Evolutionary conservation across 73 alveolate species (phyloP), one percentile per base, ranked within the genome.

Genomic region (Paraurostyla sp.): DNA sequence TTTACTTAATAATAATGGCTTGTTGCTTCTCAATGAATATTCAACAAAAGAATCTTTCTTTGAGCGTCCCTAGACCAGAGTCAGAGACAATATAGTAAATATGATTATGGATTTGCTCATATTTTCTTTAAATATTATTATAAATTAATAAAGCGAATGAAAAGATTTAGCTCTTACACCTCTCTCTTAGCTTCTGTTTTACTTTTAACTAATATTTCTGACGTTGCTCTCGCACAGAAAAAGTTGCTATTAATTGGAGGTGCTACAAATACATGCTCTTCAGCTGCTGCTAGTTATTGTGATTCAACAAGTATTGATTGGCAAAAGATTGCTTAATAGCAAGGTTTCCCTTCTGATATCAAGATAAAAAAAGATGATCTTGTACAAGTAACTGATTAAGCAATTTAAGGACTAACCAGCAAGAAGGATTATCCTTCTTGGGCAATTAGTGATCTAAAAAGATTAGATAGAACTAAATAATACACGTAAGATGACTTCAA

Each of bases 181-280:
- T 4, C 6, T n/a, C 9, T 23, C n/a, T 15, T 59, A 11, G 3
- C 76, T 4, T 3, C 32, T 18, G 49, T 6, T 11, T 23, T 59
- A 30, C 25, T 59, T 3, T 27, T 59, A 25, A 27, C 48, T 2
- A 59, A 59, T 30, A 7, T 49, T 7, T 11, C 50, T 25, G 23
- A 25, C 76, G 9, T 25, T 27, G 76, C 49, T 25, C 32, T 27
- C 2, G 76, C 76, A 7, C 23, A 59, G 29, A 56, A 75, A 30
- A 75, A 46, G 29, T n/a, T 75, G 57, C 76, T 75, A 41, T 75
- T 75, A 1, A 75, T 75, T 42, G 87, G 87, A 46, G 87, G 87
- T 6, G 76, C 49, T 3, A 30, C 45, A 7, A 18, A 6, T 40
- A 11, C 46, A 20, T 75, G 87, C 29, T 20, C 87, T n/a, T 43